Conservation (phyloP, 768 basidiomycete species). For the Lactarius hengduanensis region DNA sequence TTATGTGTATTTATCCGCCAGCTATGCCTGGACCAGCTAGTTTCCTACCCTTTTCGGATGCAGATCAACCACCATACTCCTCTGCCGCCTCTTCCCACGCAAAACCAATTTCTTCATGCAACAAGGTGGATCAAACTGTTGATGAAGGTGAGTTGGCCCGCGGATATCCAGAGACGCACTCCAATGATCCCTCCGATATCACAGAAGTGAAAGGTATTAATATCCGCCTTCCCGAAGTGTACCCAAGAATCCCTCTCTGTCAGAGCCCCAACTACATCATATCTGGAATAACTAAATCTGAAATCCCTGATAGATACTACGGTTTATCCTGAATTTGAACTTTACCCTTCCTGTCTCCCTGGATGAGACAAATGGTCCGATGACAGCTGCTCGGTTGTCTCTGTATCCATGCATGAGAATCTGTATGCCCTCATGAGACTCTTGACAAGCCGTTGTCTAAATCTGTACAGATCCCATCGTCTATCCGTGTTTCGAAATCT, state of each 20-base stretch:
- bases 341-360: constrained; percentile 16
- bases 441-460: background rate
- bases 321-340: constrained; percentile 23
- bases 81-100: constrained; percentile 2
- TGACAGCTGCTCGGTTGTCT: background rate
- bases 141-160: constrained; percentile 2
- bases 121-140: background rate
- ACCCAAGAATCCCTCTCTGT: constrained; percentile 17
- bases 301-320: constrained; percentile 11
- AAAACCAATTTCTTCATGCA: background rate
- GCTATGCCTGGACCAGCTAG: background rate
- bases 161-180: background rate
- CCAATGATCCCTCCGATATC: no score
- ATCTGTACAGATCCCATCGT: constrained; percentile 14
- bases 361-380: background rate
- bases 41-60: background rate
- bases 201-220: background rate
- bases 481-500: constrained; percentile 27
- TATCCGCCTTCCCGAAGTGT: constrained; percentile 8
- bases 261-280: constrained; percentile 5
- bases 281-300: constrained; percentile 6
- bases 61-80: constrained; percentile 15
- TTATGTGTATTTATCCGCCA: constrained; percentile 18
- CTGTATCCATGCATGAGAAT: constrained; percentile 9
- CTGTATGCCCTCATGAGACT: constrained; percentile 10